Evolutionary conservation across 805 yeast genomes (phyloP).

Genomic region (Candida krabiensis): DNA sequence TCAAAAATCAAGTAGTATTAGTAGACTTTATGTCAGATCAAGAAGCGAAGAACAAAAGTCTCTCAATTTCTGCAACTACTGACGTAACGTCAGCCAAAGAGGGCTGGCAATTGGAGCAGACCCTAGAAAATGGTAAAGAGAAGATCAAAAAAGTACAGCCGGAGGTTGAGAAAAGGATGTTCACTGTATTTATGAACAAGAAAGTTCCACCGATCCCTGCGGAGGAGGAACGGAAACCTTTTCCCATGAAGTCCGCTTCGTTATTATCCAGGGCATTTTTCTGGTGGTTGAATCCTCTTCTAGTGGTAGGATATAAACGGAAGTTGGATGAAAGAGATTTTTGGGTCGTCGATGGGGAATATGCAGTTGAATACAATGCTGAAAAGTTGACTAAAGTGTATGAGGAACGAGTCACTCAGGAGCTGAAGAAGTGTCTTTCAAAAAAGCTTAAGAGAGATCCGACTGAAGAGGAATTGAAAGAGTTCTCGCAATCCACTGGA

Average conservation of each 20-base stretch:
- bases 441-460: conserved; percentile 25
- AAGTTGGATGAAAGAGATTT: conserved; percentile 65
- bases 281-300: conserved; percentile 67
- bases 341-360: conserved; percentile 41
- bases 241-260: conserved; percentile 45
- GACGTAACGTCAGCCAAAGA: no score
- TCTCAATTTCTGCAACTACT: no score
- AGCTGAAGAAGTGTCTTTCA: conserved; percentile 26
- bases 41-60: no score
- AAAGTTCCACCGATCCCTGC: conserved; percentile 50
- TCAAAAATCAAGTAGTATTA: no score
- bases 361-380: conserved; percentile 40
- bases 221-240: conserved; percentile 48
- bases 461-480: conserved; percentile 17
- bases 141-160: no score
- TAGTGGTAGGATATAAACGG: conserved; percentile 67
- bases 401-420: conserved; percentile 29
- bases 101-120: no score
- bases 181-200: conserved; percentile 48
- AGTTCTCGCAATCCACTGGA: conserved; percentile 19
- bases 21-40: no score
- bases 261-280: conserved; percentile 46
- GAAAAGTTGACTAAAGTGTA: conserved; percentile 35
- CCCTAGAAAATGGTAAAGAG: no score
- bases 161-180: conserved; percentile 39